Conservation (phyloP, 805 yeast genomes). For the Sungouiella blattae region DNA sequence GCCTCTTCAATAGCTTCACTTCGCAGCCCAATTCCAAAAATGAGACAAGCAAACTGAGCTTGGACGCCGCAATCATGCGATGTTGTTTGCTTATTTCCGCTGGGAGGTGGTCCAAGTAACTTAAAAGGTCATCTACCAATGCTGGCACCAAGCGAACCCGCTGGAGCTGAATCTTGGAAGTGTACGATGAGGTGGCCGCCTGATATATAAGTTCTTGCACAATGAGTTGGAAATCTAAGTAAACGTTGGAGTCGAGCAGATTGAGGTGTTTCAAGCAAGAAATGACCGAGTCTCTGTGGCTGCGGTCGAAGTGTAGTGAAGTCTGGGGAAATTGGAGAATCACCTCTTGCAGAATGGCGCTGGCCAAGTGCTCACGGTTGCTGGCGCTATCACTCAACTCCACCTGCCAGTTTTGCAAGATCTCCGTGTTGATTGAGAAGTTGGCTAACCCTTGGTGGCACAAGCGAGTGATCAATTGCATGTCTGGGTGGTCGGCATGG, state of each 20-base stretch:
- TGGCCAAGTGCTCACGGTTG: conserved; percentile 17
- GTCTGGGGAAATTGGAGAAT: conserved; percentile 15
- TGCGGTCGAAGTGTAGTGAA: conserved; percentile 4
- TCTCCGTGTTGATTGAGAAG: conserved; percentile 23
- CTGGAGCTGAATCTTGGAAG: conserved; percentile 22
- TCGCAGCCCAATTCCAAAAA: conserved; percentile 36
- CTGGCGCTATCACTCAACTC: conserved; percentile 26
- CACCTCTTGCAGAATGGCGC: conserved; percentile 22
- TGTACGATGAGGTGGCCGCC: conserved; percentile 21
- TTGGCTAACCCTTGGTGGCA: conserved; percentile 22
- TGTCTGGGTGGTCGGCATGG: conserved; percentile 10
- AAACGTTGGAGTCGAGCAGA: conserved; percentile 19
- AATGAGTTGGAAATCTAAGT: conserved; percentile 27
- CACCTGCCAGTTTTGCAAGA: conserved; percentile 35
- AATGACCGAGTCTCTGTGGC: conserved; percentile 10
- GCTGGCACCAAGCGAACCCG: conserved; percentile 16
- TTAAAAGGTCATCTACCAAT: conserved; percentile 20
- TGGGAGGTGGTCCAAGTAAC: background rate
- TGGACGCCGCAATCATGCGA: background rate
- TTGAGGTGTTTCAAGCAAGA: conserved; percentile 9
- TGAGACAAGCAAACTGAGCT: conserved; percentile 19
- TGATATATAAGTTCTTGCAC: conserved; percentile 23
- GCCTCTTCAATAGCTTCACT: conserved; percentile 15
- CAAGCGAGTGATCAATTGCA: conserved; percentile 16
- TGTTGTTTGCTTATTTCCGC: background rate